phyloP scores from a whole-genome alignment of 129 eudicot genomes.

The Pittosporum tobira region DNA sequence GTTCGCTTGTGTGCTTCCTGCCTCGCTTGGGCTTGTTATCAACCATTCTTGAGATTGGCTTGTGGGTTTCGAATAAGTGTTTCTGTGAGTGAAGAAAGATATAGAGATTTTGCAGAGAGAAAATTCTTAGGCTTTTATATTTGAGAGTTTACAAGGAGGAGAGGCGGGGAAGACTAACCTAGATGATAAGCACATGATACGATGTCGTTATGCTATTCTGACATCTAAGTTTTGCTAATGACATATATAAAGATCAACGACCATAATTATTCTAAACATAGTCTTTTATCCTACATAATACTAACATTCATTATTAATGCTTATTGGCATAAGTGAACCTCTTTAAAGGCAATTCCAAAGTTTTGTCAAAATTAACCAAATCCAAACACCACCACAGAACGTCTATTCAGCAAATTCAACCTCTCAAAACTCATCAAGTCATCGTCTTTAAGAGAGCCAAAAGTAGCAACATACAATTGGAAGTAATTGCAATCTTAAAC shows the following conservation, averaged over 20 bases:
- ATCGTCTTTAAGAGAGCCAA: background rate
- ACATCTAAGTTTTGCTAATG: too few relatives aligned
- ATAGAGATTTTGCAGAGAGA: too few relatives aligned
- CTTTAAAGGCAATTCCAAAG: background rate
- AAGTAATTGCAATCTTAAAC: background rate
- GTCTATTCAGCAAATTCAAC: background rate
- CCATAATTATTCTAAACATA: too few relatives aligned
- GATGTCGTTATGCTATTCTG: too few relatives aligned
- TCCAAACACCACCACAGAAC: background rate
- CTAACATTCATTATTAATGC: too few relatives aligned
- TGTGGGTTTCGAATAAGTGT: too few relatives aligned
- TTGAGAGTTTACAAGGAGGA: too few relatives aligned
- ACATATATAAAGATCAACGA: too few relatives aligned
- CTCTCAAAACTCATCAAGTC: background rate
- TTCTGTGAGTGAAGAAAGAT: too few relatives aligned
- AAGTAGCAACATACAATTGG: background rate
- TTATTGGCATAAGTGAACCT: background rate
- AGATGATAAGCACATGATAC: too few relatives aligned
- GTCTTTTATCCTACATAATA: too few relatives aligned
- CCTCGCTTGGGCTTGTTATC: slow-evolving; percentile 51
- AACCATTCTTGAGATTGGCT: slow-evolving; percentile 20
- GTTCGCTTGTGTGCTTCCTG: slow-evolving; percentile 33
- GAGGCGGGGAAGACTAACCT: background rate
- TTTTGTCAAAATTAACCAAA: background rate
- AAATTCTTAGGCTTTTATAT: too few relatives aligned